phyloP scores from a whole-genome alignment of 2,329 filamentous ascomycete genomes.

The Aureobasidium uvarum region DNA sequence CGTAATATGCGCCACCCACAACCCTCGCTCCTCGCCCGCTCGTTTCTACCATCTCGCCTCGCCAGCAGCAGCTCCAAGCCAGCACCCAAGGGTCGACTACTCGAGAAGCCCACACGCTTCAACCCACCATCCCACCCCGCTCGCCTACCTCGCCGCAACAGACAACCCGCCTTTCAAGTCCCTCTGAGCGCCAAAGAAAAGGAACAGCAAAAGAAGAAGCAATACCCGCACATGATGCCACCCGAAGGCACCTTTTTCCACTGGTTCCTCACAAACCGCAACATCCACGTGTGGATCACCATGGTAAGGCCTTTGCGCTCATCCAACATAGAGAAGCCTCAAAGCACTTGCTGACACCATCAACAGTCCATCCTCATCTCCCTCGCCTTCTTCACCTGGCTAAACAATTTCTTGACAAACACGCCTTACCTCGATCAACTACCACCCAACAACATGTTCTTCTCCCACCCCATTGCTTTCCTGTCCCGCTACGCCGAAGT shows the following conservation, averaged over 20 bases:
- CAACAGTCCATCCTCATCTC: constrained; percentile 63
- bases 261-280: constrained; percentile 76
- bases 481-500: constrained; percentile 66
- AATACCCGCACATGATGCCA: constrained; percentile 89
- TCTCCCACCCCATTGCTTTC: constrained; percentile 67
- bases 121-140: constrained; percentile 86
- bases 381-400: constrained; percentile 70
- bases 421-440: constrained; percentile 80
- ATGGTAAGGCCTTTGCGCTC: constrained; percentile 58
- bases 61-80: constrained; percentile 29
- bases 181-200: constrained; percentile 71
- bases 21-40: neutral
- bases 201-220: constrained; percentile 62
- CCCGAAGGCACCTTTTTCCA: constrained; percentile 77
- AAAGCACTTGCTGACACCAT: neutral
- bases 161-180: constrained; percentile 46
- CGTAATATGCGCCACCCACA: neutral
- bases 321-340: too few species aligned
- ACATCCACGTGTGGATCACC: constrained; percentile 78
- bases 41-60: neutral
- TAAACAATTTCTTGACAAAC: constrained; percentile 72
- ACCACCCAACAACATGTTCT: constrained; percentile 66
- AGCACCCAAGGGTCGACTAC: constrained; percentile 61
- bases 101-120: constrained; percentile 87
- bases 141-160: constrained; percentile 58